Conservation (phyloP, 768 basidiomycete species). For the Stropharia rugosoannulata region DNA sequence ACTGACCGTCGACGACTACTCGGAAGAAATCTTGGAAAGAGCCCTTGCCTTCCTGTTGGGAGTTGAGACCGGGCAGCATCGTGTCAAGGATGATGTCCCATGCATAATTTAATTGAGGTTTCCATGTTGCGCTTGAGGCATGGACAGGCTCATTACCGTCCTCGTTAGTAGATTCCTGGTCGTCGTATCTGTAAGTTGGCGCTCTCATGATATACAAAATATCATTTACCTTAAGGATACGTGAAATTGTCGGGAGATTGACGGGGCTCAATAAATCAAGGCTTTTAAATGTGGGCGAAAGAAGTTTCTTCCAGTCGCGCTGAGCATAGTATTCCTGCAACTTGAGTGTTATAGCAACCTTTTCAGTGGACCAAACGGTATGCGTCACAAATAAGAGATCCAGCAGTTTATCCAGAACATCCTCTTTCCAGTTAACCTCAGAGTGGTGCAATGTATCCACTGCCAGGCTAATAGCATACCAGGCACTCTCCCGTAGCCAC, state of each 20-base stretch:
- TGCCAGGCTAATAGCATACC: conserved; percentile 75
- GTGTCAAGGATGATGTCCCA: conserved; percentile 85
- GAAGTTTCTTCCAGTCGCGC: conserved; percentile 62
- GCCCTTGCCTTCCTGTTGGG: conserved; percentile 41
- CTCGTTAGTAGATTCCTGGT: conserved; percentile 59
- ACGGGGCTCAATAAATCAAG: conserved; percentile 61
- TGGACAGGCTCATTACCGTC: conserved; percentile 52
- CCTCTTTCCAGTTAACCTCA: conserved; percentile 67
- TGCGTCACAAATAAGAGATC: conserved; percentile 53
- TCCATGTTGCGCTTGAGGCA: conserved; percentile 66
- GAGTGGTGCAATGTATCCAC: conserved; percentile 59
- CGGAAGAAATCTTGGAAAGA: conserved; percentile 91
- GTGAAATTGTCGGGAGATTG: conserved; percentile 75
- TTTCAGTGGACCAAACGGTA: conserved; percentile 81
- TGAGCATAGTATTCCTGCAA: conserved; percentile 62
- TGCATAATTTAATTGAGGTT: conserved; percentile 87
- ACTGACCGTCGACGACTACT: conserved; percentile 85
- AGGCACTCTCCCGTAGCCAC: conserved; percentile 89
- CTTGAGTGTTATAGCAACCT: conserved; percentile 75
- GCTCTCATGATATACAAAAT: neutral
- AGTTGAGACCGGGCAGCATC: conserved; percentile 54
- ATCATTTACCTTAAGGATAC: conserved; percentile 71
- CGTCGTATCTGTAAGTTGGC: neutral
- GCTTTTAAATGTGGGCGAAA: conserved; percentile 78
- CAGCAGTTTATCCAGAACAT: conserved; percentile 54